Percentiles rank a stretch among this genome's conserved stretches.
phyloP scores from a whole-genome alignment of 2,329 filamentous ascomycete species.

The Nemania sp. region DNA sequence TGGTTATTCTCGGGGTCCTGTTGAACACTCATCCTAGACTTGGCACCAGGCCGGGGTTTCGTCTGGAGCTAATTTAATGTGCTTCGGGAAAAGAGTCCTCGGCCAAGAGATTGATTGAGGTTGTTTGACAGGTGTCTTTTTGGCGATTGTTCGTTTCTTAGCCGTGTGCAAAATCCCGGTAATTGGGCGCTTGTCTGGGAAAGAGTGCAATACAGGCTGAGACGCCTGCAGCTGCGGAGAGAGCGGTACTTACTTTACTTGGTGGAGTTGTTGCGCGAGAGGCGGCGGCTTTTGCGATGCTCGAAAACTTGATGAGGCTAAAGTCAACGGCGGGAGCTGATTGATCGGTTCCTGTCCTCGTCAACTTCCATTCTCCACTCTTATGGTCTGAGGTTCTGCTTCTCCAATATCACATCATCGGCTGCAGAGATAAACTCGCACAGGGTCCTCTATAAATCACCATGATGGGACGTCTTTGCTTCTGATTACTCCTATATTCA shows the following conservation, averaged over 20 bases:
- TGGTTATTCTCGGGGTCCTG: slow-evolving; percentile 46
- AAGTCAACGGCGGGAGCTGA: slow-evolving; percentile 32
- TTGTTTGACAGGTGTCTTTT: slow-evolving; percentile 18
- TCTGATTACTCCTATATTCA: too few relatives aligned
- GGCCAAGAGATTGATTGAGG: not conserved
- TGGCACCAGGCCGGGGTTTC: not conserved
- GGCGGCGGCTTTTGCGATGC: slow-evolving; percentile 9
- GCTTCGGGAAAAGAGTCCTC: too few relatives aligned
- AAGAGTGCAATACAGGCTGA: slow-evolving; percentile 15
- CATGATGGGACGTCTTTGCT: too few relatives aligned
- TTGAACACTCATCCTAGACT: slow-evolving; percentile 12
- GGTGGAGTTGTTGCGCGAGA: not conserved
- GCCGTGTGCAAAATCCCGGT: slow-evolving; percentile 6
- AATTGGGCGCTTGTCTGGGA: slow-evolving; percentile 6
- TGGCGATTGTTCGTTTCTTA: not conserved
- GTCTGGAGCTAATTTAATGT: too few relatives aligned
- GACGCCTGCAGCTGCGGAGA: slow-evolving; percentile 13
- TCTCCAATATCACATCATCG: slow-evolving; percentile 23
- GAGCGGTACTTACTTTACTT: slow-evolving; percentile 20
- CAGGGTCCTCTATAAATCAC: not conserved
- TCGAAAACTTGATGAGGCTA: slow-evolving; percentile 33
- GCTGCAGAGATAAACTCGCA: not conserved
- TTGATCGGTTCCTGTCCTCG: slow-evolving; percentile 18
- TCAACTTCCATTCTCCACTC: slow-evolving; percentile 26
- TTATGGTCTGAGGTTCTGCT: slow-evolving; percentile 15